phyloP scores from a whole-genome alignment of 2,329 filamentous ascomycete genomes.

The Periglandula ipomoeae region DNA sequence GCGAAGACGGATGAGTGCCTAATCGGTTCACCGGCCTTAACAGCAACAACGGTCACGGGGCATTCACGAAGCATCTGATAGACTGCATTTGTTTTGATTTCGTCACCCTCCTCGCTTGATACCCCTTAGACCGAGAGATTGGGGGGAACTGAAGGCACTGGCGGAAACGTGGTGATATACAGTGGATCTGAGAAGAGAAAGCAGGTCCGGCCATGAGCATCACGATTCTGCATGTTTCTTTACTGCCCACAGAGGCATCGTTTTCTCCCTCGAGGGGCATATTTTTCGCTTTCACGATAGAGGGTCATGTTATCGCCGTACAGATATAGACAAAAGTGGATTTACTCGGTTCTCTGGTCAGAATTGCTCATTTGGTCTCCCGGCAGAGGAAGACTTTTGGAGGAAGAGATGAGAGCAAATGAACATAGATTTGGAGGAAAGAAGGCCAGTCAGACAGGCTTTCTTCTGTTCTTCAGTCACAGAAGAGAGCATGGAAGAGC shows the following conservation, averaged over 20 bases:
- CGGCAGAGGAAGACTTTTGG: constrained; percentile 20
- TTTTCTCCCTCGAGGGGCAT: constrained; percentile 22
- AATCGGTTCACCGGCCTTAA: constrained; percentile 20
- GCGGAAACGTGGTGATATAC: constrained; percentile 26
- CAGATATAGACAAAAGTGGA: constrained; percentile 57
- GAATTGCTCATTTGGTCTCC: constrained; percentile 25
- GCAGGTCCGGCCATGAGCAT: constrained; percentile 18
- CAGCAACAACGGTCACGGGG: constrained; percentile 28
- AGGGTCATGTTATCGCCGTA: constrained; percentile 37
- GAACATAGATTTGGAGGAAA: constrained; percentile 23
- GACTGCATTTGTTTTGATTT: constrained; percentile 36
- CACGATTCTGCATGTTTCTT: constrained; percentile 28
- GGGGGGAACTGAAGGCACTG: constrained; percentile 29
- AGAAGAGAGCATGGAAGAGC: constrained; percentile 25
- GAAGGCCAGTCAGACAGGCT: constrained; percentile 23
- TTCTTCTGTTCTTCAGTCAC: constrained; percentile 23
- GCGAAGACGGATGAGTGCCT: constrained; percentile 25
- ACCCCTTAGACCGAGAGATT: constrained; percentile 34
- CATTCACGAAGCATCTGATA: constrained; percentile 35
- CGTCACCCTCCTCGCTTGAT: constrained; percentile 33
- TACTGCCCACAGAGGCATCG: constrained; percentile 26
- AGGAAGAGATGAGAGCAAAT: constrained; percentile 18
- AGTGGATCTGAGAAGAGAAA: constrained; percentile 18
- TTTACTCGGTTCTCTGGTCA: constrained; percentile 51
- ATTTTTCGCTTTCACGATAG: constrained; percentile 33